These are phyloP conservation scores for Cetradonia linearis DNA, from an alignment of 495 filamentous ascomycete genomes.

Conservation along the genomic window DNA sequence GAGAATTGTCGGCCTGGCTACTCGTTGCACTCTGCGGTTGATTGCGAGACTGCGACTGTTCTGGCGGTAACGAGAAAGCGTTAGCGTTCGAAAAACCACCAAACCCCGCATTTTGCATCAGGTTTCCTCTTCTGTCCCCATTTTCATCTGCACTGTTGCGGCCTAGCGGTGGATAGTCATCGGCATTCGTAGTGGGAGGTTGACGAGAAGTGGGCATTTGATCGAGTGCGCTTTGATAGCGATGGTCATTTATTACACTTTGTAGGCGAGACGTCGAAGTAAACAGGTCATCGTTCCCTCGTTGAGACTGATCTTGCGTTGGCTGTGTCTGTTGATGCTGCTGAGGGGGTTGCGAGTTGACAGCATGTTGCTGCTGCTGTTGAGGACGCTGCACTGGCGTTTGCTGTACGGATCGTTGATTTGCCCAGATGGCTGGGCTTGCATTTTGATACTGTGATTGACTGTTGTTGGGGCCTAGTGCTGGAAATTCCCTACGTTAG, in stretches of 20 bases:
- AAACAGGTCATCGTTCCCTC: constrained; percentile 39
- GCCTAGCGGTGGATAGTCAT: constrained; percentile 78
- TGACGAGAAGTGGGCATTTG: constrained; percentile 47
- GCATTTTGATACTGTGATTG: constrained; percentile 54
- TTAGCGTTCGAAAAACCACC: constrained; percentile 42
- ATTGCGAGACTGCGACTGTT: constrained; percentile 34
- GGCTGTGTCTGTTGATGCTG: constrained; percentile 43
- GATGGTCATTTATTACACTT: constrained; percentile 46
- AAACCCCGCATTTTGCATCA: constrained; percentile 59
- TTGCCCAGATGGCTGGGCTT: constrained; percentile 58
- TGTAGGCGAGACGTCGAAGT: constrained; percentile 44
- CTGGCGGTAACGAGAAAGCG: constrained; percentile 31
- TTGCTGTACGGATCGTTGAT: constrained; percentile 47
- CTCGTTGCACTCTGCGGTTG: constrained; percentile 51
- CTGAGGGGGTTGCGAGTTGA: constrained; percentile 41
- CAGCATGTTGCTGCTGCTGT: constrained; percentile 41
- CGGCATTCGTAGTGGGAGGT: constrained; percentile 56
- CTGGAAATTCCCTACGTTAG: constrained; percentile 65
- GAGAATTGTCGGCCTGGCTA: constrained; percentile 31
- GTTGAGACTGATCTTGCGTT: constrained; percentile 51
- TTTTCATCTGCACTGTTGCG: constrained; percentile 61
- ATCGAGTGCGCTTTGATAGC: constrained; percentile 51
- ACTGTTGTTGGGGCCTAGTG: constrained; percentile 55
- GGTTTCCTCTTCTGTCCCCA: constrained; percentile 49
- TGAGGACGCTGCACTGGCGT: constrained; percentile 52